A percentile compares a stretch with the other conserved stretches of the same genome.
Evolutionary conservation across 345 rosid species (phyloP).

Genomic region (Pugionium cornutum): DNA sequence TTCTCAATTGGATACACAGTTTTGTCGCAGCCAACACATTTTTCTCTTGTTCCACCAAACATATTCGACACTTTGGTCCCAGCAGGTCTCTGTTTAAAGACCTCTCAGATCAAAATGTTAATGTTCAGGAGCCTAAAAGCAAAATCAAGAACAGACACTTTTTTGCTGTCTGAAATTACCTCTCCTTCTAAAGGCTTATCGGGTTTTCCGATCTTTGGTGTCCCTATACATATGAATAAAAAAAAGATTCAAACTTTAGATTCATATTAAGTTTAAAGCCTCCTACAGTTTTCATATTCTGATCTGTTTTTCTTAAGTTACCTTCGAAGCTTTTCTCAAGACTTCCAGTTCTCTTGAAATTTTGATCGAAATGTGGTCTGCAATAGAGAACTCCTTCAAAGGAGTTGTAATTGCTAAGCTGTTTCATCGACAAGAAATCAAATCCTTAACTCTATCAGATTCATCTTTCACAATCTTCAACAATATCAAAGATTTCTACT

Average conservation of each 20-base stretch:
- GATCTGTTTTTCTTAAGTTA: constrained; percentile 25
- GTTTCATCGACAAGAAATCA: constrained; percentile 41
- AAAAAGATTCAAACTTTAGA: constrained; percentile 22
- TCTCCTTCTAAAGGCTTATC: constrained; percentile 75
- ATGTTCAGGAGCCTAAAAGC: constrained; percentile 10
- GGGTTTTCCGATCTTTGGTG: constrained; percentile 85
- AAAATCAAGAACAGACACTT: constrained; percentile 11
- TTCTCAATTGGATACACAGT: constrained; percentile 94
- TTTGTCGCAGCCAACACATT: constrained; percentile 80
- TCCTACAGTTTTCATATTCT: not conserved
- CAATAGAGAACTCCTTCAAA: constrained; percentile 97
- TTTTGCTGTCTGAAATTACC: constrained; percentile 46
- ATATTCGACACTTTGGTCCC: constrained; percentile 76
- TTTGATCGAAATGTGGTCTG: constrained; percentile 97
- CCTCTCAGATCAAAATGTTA: constrained; percentile 14
- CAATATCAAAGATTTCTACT: not conserved
- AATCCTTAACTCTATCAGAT: constrained; percentile 1
- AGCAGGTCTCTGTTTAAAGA: constrained; percentile 61
- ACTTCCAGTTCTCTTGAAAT: constrained; percentile 94
- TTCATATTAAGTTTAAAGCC: not conserved
- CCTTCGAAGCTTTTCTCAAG: constrained; percentile 98
- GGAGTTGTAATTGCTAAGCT: constrained; percentile 97
- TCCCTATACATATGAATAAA: constrained; percentile 45
- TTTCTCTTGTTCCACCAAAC: constrained; percentile 94
- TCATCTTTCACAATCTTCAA: constrained; percentile 9